phyloP scores from a whole-genome alignment of 2,329 filamentous ascomycete species.

The Diaporthe amygdali region DNA sequence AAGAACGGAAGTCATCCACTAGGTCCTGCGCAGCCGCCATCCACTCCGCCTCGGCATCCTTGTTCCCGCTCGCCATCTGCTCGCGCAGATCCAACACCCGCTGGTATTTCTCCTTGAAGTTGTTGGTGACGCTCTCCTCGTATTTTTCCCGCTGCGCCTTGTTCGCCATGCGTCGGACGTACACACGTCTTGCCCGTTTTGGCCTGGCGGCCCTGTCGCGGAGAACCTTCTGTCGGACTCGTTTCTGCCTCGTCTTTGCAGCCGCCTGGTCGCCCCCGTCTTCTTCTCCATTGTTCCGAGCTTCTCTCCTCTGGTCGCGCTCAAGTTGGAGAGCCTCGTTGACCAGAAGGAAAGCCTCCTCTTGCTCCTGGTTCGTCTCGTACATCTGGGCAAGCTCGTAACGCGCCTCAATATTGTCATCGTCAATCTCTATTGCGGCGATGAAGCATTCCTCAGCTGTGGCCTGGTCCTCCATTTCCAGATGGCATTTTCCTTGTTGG shows the following conservation, averaged over 20 bases:
- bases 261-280: constrained; percentile 37
- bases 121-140: constrained; percentile 33
- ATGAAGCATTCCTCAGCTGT: constrained; percentile 81
- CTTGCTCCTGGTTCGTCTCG: constrained; percentile 73
- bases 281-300: constrained; percentile 34
- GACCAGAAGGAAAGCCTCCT: constrained; percentile 78
- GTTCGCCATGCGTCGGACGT: constrained; percentile 30
- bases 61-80: constrained; percentile 46
- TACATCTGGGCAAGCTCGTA: constrained; percentile 85
- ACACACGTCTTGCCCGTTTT: constrained; percentile 21
- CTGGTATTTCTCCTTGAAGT: constrained; percentile 44
- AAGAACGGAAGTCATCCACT: constrained; percentile 67
- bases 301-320: constrained; percentile 42
- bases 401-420: constrained; percentile 75
- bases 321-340: constrained; percentile 75
- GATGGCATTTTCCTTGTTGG: constrained; percentile 71
- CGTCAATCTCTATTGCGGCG: constrained; percentile 73
- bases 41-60: constrained; percentile 55
- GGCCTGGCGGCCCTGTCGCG: constrained; percentile 24
- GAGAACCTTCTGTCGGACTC: constrained; percentile 34
- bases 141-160: constrained; percentile 33
- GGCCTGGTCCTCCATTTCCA: constrained; percentile 64
- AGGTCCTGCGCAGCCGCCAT: constrained; percentile 64
- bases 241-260: constrained; percentile 30
- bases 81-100: constrained; percentile 48